Evolutionary conservation across 768 basidiomycete species (phyloP), one percentile per base, ranked within the genome.

Genomic region (Kwoniella heveanensis): DNA sequence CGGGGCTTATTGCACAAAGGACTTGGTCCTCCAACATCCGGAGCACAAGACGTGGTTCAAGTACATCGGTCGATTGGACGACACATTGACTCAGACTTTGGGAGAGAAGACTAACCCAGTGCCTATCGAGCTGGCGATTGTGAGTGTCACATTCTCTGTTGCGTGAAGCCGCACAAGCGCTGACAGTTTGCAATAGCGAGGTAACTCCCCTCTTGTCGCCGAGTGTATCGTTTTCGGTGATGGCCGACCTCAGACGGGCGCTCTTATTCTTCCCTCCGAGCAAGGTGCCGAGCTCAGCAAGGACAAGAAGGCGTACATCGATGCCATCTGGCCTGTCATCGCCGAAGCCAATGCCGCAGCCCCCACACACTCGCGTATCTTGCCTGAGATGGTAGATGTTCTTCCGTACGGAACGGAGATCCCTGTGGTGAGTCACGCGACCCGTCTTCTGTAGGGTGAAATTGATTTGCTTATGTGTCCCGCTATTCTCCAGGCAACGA

Each of bases 81-180:
- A 87, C 58, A 86, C 84, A 0, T 80, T 87, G 10, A 73, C 71
- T 0, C 76, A 82, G 61, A 77, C 77, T 9, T 66, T 81, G 1
- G 85, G 86, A 7, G 85, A 86, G 76, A 86, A 86, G 79, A 85
- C 84, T 10, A 85, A 85, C 65, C 85, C 85, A 32, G 83, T 85
- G 4, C 84, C 85, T 0, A 85, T 86, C 57, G 85, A 86, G 66
- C 80, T 85, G 39, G 78, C 81, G 21, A 82, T 86, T 57, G 71
- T 77, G 49, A 70, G 73, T 68, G 7, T 21, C 29, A 13, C 30
- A 3, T 29, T 19, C 22, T 17, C 29, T 7, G n/a, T 50, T n/a
- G n/a, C n/a, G n/a, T n/a, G n/a, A n/a, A n/a, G n/a, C n/a, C n/a
- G n/a, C n/a, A n/a, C n/a, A n/a, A 2, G 15, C 37, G 50, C 58